Percentiles rank a stretch among this genome's conserved stretches.
Conservation (phyloP, 2,329 filamentous ascomycete species). For the Pezizomycotina sp. region DNA sequence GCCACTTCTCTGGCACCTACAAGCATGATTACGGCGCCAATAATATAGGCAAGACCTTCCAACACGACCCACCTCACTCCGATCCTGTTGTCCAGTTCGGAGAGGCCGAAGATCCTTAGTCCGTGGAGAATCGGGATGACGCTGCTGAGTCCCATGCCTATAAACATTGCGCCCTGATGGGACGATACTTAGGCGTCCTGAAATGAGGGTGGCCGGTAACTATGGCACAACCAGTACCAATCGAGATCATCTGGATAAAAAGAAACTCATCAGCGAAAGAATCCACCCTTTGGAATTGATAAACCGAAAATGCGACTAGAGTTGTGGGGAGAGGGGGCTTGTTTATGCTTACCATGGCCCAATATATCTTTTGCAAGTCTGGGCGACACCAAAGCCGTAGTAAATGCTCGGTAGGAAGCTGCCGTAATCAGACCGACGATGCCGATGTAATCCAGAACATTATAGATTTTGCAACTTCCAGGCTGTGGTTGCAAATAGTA, state of each 20-base stretch:
- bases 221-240: slow-evolving; percentile 58
- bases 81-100: slow-evolving; percentile 52
- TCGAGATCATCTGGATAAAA: slow-evolving; percentile 49
- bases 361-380: slow-evolving; percentile 48
- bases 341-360: slow-evolving; percentile 58
- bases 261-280: not conserved
- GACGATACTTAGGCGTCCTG: slow-evolving; percentile 65
- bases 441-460: slow-evolving; percentile 85
- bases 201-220: slow-evolving; percentile 72
- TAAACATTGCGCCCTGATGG: slow-evolving; percentile 81
- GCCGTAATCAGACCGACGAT: slow-evolving; percentile 86
- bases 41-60: slow-evolving; percentile 69
- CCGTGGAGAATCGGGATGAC: slow-evolving; percentile 72
- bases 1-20: slow-evolving; percentile 68
- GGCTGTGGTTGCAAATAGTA: slow-evolving; percentile 69
- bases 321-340: slow-evolving; percentile 17
- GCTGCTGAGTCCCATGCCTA: slow-evolving; percentile 68
- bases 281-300: not conserved
- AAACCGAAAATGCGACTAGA: not conserved
- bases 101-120: slow-evolving; percentile 47
- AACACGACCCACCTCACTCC: slow-evolving; percentile 64
- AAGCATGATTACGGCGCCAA: slow-evolving; percentile 79
- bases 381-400: slow-evolving; percentile 65
- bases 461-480: slow-evolving; percentile 62
- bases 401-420: slow-evolving; percentile 79